phyloP scores from a whole-genome alignment of 2,329 filamentous ascomycete genomes.

The Stagonosporopsis tanaceti region DNA sequence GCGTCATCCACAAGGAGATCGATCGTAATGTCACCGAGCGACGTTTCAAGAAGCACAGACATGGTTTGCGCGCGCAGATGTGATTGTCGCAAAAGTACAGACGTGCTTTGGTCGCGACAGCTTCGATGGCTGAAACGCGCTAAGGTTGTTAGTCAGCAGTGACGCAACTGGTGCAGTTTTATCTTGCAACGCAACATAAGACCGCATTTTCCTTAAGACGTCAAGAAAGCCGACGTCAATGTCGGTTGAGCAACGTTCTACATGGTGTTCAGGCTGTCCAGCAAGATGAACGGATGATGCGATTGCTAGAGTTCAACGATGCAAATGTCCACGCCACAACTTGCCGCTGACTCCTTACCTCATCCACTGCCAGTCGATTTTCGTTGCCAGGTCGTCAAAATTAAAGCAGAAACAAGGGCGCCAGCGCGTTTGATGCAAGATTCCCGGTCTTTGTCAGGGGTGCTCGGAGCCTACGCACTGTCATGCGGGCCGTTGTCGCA shows the following conservation, averaged over 20 bases:
- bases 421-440: background rate
- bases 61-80: conserved; percentile 58
- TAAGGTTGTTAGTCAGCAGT: conserved; percentile 28
- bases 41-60: conserved; percentile 95
- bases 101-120: conserved; percentile 6
- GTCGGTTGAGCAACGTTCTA: conserved; percentile 27
- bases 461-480: background rate
- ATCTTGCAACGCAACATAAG: background rate
- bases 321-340: background rate
- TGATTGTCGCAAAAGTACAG: conserved; percentile 18
- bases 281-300: background rate
- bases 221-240: conserved; percentile 25
- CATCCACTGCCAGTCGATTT: background rate
- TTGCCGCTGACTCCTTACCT: background rate
- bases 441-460: background rate
- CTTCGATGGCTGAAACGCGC: conserved; percentile 4
- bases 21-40: conserved; percentile 90
- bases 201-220: conserved; percentile 12
- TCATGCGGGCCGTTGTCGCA: background rate
- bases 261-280: conserved; percentile 4
- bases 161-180: conserved; percentile 19
- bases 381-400: background rate
- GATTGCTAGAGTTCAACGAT: background rate
- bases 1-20: conserved; percentile 89
- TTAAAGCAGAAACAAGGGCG: background rate